Percentiles rank a stretch among this genome's conserved stretches.
These are phyloP conservation scores for Neofusicoccum laricinum DNA, from an alignment of 2,329 filamentous ascomycete species.

Conservation along the genomic window DNA sequence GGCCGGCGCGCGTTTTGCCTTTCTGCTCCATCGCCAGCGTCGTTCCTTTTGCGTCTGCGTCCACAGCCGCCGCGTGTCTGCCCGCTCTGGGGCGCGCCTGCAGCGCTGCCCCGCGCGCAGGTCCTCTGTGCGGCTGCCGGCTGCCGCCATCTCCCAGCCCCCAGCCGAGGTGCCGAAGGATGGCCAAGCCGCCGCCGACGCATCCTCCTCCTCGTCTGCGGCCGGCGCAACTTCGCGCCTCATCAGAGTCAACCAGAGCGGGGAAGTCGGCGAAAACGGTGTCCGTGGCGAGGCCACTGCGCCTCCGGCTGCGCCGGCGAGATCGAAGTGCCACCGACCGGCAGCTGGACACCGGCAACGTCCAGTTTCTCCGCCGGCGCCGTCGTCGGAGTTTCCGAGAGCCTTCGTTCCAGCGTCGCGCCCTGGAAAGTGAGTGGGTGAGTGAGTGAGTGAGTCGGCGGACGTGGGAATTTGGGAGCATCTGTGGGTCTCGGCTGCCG, in stretches of 20 bases:
- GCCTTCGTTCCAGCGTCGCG: not conserved
- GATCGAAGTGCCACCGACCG: not conserved
- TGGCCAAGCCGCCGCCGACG: not conserved
- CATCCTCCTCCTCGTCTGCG: not conserved
- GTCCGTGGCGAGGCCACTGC: no score
- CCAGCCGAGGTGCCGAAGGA: conserved; percentile 6
- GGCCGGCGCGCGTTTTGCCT: not conserved
- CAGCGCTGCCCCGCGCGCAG: not conserved
- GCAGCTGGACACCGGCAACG: not conserved
- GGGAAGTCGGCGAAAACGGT: not conserved
- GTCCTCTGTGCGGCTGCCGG: not conserved
- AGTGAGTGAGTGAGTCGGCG: no score
- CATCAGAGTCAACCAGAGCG: not conserved
- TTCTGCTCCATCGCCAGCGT: not conserved
- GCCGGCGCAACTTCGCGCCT: not conserved
- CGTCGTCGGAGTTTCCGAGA: not conserved
- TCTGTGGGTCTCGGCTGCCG: not conserved
- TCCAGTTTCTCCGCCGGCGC: no score
- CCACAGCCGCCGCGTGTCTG: not conserved
- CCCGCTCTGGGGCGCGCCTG: not conserved
- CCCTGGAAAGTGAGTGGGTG: no score
- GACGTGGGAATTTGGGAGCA: not conserved
- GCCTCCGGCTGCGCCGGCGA: not conserved
- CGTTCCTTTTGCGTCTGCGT: no score
- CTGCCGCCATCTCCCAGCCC: not conserved